Base-by-base conservation (phyloP, 306 rosid genomes). In the Spatholobus suberectus region DNA sequence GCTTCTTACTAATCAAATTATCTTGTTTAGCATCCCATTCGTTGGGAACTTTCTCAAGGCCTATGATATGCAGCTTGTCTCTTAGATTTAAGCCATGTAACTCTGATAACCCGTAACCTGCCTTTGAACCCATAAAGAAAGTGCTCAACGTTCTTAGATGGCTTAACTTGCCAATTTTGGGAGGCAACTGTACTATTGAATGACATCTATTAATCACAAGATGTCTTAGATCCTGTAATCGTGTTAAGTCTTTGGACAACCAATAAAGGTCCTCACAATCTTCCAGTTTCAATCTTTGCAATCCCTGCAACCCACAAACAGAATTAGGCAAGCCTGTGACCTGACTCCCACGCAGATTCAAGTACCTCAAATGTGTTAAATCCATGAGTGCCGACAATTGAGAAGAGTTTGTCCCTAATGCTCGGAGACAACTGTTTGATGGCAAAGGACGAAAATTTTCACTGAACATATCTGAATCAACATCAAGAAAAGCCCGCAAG, bases 291-390 rank as follows among this genome's bases (percentile, higher is more conserved):
- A 71, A 20, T 26, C 8, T 27, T 71, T 71, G 76, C 57, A 71
- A 71, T 71, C 5, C 2, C 17, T 44, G 15, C 17, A 44, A 12
- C 51, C 51, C 14, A 11, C 66, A 51, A 51, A 73, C 0, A 18
- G 29, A 35, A 17, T 54, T 6, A 12, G 78, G 78, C 51, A 74
- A 35, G 12, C 4, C 35, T 21, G 2, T 20, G 51, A 74, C n/a
- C 7, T 0, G 0, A 54, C 52, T 74, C 0, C 0, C 1, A 15
- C 0, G 0, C 2, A 74, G 2, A 13, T 74, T 13, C 35, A 74
- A 21, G 34, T 74, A 74, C 78, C 78, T 74, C 67, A 74, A 54
- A 37, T 35, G 78, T 35, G 35, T n/a, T 2, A 74, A 74, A 20
- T 23, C 55, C 4, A 5, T 18, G 20, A 74, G 78, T 6, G 51